phyloP scores from a whole-genome alignment of 305 asterid species.

The Withania somnifera region DNA sequence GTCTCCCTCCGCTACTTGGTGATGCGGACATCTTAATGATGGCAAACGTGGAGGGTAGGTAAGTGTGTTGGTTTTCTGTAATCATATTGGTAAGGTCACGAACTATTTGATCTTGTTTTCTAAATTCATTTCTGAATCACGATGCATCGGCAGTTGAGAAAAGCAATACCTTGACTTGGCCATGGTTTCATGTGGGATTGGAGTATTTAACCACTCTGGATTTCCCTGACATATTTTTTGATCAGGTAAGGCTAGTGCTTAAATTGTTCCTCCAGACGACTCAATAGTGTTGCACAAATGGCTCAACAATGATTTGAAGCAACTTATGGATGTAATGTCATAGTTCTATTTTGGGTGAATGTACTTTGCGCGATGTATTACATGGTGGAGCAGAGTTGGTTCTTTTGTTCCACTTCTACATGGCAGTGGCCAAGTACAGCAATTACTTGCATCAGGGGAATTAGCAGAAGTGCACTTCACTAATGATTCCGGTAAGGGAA shows the following conservation, averaged over 20 bases:
- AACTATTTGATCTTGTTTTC: not conserved
- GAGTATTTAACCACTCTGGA: not conserved
- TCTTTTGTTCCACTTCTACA: too few relatives aligned
- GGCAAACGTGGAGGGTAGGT: not conserved
- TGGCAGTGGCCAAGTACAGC: not conserved
- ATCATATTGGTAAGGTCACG: not conserved
- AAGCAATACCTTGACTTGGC: not conserved
- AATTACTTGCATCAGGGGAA: not conserved
- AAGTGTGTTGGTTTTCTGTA: not conserved
- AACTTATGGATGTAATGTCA: not conserved
- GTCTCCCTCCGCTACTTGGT: not conserved
- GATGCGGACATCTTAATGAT: not conserved
- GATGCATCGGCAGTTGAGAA: not conserved
- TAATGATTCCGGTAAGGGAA: not conserved
- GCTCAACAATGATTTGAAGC: not conserved
- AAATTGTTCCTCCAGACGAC: not conserved
- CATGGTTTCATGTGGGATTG: not conserved
- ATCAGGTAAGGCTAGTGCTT: not conserved
- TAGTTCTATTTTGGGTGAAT: not conserved
- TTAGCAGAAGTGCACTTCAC: not conserved
- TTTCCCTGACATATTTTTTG: not conserved
- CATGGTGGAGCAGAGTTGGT: not conserved
- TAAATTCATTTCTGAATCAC: not conserved
- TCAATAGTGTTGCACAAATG: not conserved
- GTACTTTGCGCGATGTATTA: not conserved